Base-by-base conservation (phyloP, 2,329 filamentous ascomycete species). In the Plectosphaerella cucumerina region DNA sequence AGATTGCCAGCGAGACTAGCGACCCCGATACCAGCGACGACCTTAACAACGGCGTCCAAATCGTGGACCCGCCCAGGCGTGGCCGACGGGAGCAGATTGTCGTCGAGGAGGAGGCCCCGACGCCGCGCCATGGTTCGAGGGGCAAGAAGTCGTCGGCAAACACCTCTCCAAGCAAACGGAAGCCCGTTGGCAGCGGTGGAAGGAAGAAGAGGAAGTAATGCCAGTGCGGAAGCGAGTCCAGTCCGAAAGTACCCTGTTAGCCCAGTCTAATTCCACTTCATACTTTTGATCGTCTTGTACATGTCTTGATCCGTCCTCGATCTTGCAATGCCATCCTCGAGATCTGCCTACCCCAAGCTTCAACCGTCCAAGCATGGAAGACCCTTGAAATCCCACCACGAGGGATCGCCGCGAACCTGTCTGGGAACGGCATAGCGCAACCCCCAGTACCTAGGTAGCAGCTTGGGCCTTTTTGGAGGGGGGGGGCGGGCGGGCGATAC, bases 101-200 rank as follows among this genome's bases (percentile, higher is more conserved):
- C 15, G 62, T 73, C 9, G 70, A 73, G 6, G 69, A 72, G 52
- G 63, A 62, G 23, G 58, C 62, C 15, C 63, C 65, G 47, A 60
- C 62, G 22, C 62, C 65, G 43, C 59, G 53, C 44, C 56, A 58
- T 31, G 58, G 60, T 21, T 58, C 62, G 50, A 68, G 59, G 56
- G 64, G 58, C 55, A 77, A 74, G 65, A 73, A 70, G 56, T 62
- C 68, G 53, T 62, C 68, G 53, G 65, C 70, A 20, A 54, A 62
- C 57, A 50, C 54, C 52, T 67, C 71, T 39, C 65, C 70, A 17
- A 56, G 62, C n/a, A 75, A 75, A 60, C 65, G 69, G 56, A 76
- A 72, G 51, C 57, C 64, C 6, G 62, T 63, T 23, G 60, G 58
- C 20, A 59, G 59, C 14, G 60, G 59, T 33, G 53, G 57, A 49